These are phyloP conservation scores for Coniosporium tulheliwenetii DNA, from an alignment of 2,329 filamentous ascomycete genomes.

Conservation along the genomic window DNA sequence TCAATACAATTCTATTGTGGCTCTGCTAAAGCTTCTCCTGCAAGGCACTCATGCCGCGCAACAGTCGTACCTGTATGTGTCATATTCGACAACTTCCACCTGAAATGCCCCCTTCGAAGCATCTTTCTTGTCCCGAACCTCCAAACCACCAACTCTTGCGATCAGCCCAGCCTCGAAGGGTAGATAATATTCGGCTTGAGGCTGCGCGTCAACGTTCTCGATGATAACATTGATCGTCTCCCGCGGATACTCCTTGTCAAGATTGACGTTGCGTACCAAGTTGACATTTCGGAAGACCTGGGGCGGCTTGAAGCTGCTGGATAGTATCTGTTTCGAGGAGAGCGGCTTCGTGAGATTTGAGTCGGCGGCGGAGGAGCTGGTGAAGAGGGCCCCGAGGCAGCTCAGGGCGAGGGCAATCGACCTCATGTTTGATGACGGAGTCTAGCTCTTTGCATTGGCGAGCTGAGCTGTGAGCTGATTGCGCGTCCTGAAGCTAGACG, in stretches of 20 bases:
- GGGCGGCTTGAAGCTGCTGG: constrained; percentile 56
- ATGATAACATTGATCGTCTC: constrained; percentile 90
- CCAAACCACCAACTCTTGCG: constrained; percentile 64
- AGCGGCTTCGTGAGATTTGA: constrained; percentile 45
- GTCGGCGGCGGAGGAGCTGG: constrained; percentile 40
- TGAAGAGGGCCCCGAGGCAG: constrained; percentile 39
- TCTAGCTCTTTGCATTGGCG: too few relatives aligned
- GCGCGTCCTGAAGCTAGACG: too few relatives aligned
- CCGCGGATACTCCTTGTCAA: constrained; percentile 83
- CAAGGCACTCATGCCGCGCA: too few relatives aligned
- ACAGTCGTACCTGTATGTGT: constrained; percentile 31
- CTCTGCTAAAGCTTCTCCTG: too few relatives aligned
- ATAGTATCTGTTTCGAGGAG: constrained; percentile 31
- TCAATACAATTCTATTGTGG: too few relatives aligned
- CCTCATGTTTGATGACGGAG: constrained; percentile 16
- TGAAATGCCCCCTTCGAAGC: constrained; percentile 49
- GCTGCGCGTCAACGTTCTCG: constrained; percentile 65
- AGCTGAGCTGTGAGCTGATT: too few relatives aligned
- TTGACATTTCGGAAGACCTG: constrained; percentile 92
- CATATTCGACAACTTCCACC: constrained; percentile 49
- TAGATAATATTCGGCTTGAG: constrained; percentile 82
- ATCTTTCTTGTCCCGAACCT: constrained; percentile 87
- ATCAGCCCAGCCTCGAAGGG: constrained; percentile 69
- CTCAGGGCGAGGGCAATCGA: constrained; percentile 18
- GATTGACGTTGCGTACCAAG: constrained; percentile 72